A percentile compares a stretch with the other conserved stretches of the same genome.
phyloP scores from a whole-genome alignment of 2,329 filamentous ascomycete species.

The Periconia sp. region DNA sequence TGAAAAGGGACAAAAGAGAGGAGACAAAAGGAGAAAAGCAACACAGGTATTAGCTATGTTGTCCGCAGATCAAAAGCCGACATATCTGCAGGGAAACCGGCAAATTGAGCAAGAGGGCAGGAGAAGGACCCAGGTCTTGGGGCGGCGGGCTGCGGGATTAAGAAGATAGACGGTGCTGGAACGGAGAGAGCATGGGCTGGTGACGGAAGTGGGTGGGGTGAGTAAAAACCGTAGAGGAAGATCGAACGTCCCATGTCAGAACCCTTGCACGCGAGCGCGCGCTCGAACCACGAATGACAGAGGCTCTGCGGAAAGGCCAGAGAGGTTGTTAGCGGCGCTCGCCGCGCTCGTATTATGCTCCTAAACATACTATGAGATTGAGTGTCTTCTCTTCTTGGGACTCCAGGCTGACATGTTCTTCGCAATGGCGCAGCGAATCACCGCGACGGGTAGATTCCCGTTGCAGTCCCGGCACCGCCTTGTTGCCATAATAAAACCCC shows the following conservation, averaged over 20 bases:
- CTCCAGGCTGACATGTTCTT: constrained; percentile 6
- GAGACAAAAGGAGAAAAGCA: constrained; percentile 11
- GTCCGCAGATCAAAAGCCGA: constrained; percentile 9
- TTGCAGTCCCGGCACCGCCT: constrained; percentile 4
- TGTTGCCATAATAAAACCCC: constrained; percentile 9
- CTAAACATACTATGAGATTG: neutral
- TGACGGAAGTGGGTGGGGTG: constrained; percentile 8
- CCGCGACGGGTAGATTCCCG: constrained; percentile 7
- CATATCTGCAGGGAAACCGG: constrained; percentile 6
- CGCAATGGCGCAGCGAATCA: constrained; percentile 8
- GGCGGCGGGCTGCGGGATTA: neutral
- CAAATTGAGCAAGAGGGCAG: neutral
- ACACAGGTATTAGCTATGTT: constrained; percentile 2
- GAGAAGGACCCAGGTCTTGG: neutral
- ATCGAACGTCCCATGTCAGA: constrained; percentile 7
- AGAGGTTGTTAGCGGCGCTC: constrained; percentile 4
- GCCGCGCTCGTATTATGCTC: constrained; percentile 1
- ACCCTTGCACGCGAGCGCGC: constrained; percentile 9
- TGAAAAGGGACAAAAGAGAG: constrained; percentile 12
- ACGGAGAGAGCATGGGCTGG: constrained; percentile 1
- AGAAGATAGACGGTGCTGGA: neutral
- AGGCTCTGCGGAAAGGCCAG: constrained; percentile 16
- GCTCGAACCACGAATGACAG: constrained; percentile 8
- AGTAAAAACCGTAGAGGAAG: constrained; percentile 5
- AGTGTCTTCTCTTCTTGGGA: constrained; percentile 24